phyloP scores from a whole-genome alignment of 1,139 yeast species.

The Kodamaea plutei region DNA sequence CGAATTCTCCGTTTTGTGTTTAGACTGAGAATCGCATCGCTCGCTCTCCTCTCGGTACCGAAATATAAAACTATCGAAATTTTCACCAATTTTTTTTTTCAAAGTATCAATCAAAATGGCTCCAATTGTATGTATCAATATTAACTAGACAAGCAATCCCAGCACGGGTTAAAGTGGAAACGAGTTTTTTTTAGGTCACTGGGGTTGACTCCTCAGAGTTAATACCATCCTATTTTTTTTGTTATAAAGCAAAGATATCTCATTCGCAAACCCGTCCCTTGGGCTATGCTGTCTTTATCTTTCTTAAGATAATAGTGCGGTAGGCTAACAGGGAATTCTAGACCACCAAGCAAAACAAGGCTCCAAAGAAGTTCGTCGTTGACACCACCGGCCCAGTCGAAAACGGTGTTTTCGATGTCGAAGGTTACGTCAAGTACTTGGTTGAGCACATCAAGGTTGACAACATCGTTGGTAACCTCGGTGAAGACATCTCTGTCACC shows the following conservation, averaged over 20 bases:
- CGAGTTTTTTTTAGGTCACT: constrained; percentile 7
- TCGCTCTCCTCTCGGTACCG: too few species aligned
- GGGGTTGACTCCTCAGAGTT: too few species aligned
- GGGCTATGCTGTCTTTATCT: constrained; percentile 57
- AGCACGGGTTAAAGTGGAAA: constrained; percentile 34
- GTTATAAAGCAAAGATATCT: too few species aligned
- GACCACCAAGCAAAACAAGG: constrained; percentile 76
- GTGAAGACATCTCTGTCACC: constrained; percentile 87
- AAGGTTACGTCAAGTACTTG: constrained; percentile 96
- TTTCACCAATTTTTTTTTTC: too few species aligned
- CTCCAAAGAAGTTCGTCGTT: constrained; percentile 89
- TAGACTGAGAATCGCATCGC: too few species aligned
- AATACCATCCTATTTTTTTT: too few species aligned
- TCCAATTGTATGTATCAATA: constrained; percentile 72
- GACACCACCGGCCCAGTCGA: constrained; percentile 98
- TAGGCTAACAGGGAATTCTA: constrained; percentile 52
- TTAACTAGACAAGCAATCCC: constrained; percentile 17
- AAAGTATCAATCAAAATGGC: constrained; percentile 62
- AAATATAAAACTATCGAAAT: too few species aligned
- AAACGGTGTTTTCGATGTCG: constrained; percentile 96
- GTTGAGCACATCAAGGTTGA: constrained; percentile 99
- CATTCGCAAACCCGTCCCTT: constrained; percentile 31
- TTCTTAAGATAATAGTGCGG: constrained; percentile 45
- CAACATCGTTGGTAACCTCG: constrained; percentile 93
- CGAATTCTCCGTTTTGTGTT: too few species aligned